Evolutionary conservation across 441 rosid species (phyloP).

Genomic region (Syzygium syzygioides): DNA sequence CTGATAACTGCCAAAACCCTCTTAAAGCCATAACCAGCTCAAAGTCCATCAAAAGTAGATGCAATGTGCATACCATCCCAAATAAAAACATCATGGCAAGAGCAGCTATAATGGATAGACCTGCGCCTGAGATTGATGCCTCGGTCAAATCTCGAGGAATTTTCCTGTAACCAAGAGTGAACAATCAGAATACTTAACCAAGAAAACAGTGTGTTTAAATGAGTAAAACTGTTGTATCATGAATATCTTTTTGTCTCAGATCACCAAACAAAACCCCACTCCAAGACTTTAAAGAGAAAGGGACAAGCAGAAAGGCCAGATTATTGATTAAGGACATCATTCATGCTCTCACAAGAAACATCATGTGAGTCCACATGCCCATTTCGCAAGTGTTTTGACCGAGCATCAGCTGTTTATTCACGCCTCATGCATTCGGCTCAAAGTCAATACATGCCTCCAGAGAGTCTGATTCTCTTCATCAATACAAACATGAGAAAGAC

Average conservation of each 20-base stretch:
- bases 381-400: background rate
- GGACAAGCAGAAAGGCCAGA: background rate
- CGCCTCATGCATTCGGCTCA: background rate
- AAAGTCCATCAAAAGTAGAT: background rate
- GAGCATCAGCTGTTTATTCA: background rate
- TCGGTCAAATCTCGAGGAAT: conserved; percentile 99
- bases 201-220: background rate
- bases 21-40: background rate
- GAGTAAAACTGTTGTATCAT: background rate
- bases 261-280: background rate
- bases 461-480: background rate
- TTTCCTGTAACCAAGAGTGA: conserved; percentile 54
- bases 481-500: background rate
- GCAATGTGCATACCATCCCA: conserved; percentile 68
- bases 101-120: conserved; percentile 86
- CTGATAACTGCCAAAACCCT: background rate
- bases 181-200: background rate
- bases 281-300: background rate
- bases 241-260: background rate
- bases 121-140: conserved; percentile 97
- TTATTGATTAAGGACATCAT: background rate
- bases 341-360: background rate
- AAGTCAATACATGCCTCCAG: background rate
- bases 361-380: background rate
- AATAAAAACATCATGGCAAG: conserved; percentile 82